Conservation (phyloP, 345 rosid species). For the Sonneratia caseolaris region DNA sequence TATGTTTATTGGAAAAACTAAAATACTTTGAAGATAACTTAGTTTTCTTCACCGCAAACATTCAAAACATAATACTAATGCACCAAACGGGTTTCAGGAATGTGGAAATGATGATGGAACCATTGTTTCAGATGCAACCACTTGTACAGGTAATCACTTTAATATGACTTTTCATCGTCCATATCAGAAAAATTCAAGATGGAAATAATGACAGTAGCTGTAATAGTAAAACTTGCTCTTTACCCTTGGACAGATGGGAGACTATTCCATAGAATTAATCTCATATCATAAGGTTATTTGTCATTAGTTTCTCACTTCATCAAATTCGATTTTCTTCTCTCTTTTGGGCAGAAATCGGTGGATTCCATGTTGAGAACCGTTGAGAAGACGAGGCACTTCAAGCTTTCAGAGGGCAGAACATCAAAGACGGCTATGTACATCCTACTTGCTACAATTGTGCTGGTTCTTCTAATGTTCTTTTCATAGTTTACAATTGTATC, state of each 20-base stretch:
- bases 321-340: neutral
- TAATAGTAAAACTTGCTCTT: too few species aligned
- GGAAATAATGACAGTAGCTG: too few species aligned
- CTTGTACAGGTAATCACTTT: slow-evolving; percentile 39
- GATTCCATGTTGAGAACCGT: neutral
- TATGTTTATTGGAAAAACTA: neutral
- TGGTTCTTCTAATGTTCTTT: neutral
- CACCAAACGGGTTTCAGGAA: slow-evolving; percentile 28
- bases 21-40: neutral
- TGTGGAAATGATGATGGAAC: slow-evolving; percentile 75
- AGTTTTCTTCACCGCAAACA: neutral
- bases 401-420: neutral
- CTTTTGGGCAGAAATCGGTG: slow-evolving; percentile 6
- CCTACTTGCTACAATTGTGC: slow-evolving; percentile 2
- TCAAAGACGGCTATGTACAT: slow-evolving; percentile 7
- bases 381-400: slow-evolving; percentile 6
- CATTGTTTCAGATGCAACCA: slow-evolving; percentile 52
- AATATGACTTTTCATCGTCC: too few species aligned
- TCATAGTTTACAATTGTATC: neutral
- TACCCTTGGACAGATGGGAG: neutral
- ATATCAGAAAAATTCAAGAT: too few species aligned
- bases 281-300: too few species aligned
- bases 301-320: neutral
- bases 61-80: neutral
- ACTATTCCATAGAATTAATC: neutral